A percentile compares a stretch with the other conserved stretches of the same genome.
These are phyloP conservation scores for Spergularia azorica DNA, from an alignment of 179 eudicot genomes.

Conservation along the genomic window DNA sequence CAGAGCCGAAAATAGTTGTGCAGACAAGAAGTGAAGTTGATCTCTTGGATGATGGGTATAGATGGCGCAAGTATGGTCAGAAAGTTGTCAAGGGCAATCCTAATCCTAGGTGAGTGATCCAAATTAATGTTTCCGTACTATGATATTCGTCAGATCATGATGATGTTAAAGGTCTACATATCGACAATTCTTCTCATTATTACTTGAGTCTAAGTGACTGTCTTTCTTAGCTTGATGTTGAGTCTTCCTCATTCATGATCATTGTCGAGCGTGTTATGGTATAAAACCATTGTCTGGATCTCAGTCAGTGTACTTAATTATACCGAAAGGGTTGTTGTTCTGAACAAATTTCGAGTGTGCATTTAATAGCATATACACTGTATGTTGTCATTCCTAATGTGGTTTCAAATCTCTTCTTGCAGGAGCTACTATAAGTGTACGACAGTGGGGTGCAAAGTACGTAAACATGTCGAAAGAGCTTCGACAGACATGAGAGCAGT, in stretches of 20 bases:
- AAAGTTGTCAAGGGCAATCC: slow-evolving; percentile 54
- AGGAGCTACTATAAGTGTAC: slow-evolving; percentile 63
- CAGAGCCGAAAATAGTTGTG: slow-evolving; percentile 52
- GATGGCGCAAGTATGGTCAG: slow-evolving; percentile 58
- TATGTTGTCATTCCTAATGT: too few species aligned
- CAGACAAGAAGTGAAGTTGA: slow-evolving; percentile 52
- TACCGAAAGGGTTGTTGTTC: too few species aligned
- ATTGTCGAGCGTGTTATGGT: too few species aligned
- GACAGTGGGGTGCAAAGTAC: slow-evolving; percentile 46
- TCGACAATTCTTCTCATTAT: too few species aligned
- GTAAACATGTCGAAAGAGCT: slow-evolving; percentile 60
- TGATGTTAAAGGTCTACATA: background rate
- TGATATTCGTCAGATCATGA: background rate
- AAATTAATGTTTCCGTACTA: background rate
- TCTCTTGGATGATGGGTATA: slow-evolving; percentile 50
- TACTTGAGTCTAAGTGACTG: too few species aligned
- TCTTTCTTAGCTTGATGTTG: too few species aligned
- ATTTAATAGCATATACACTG: too few species aligned
- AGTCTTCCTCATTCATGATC: too few species aligned
- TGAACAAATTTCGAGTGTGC: too few species aligned
- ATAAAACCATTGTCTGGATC: too few species aligned
- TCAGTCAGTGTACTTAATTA: too few species aligned
- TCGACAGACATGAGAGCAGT: slow-evolving; percentile 48
- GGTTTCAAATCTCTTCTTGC: background rate
- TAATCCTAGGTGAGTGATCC: slow-evolving; percentile 32